phyloP scores from a whole-genome alignment of 2,329 filamentous ascomycete genomes.

The Aureobasidium lini region DNA sequence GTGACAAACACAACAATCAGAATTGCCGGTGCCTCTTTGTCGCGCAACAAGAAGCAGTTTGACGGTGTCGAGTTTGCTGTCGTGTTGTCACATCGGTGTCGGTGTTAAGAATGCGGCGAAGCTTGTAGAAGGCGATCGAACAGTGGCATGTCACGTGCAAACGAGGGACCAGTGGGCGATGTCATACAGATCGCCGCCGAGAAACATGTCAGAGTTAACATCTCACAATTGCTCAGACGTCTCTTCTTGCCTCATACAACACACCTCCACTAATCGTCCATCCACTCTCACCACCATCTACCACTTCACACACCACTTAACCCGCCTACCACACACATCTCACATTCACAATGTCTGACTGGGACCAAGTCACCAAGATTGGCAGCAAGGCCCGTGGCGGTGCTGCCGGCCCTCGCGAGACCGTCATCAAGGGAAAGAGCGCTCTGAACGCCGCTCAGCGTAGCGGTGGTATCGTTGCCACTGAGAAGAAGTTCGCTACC shows the following conservation, averaged over 20 bases:
- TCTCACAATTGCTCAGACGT: background rate
- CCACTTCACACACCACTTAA: background rate
- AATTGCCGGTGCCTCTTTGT: too few species aligned
- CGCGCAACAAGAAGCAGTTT: too few species aligned
- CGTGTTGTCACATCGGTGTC: background rate
- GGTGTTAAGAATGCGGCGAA: background rate
- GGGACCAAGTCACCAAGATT: conserved; percentile 87
- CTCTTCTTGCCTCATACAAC: conserved; percentile 6
- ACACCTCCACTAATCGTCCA: background rate
- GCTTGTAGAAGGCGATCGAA: background rate
- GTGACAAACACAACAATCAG: too few species aligned
- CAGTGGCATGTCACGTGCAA: background rate
- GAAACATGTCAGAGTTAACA: background rate
- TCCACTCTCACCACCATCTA: background rate
- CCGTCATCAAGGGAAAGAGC: conserved; percentile 75
- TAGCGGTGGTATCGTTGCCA: conserved; percentile 64
- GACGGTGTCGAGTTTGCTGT: too few species aligned
- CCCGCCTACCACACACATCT: background rate
- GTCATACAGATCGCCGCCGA: conserved; percentile 4
- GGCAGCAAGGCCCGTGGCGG: conserved; percentile 72
- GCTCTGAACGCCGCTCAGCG: conserved; percentile 87
- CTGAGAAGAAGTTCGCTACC: conserved; percentile 83
- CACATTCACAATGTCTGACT: conserved; percentile 53
- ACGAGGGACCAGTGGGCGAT: conserved; percentile 1
- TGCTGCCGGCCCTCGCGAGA: conserved; percentile 65